Evolutionary conservation across 2,329 filamentous ascomycete genomes (phyloP).

Genomic region (Trichoderma koningii): DNA sequence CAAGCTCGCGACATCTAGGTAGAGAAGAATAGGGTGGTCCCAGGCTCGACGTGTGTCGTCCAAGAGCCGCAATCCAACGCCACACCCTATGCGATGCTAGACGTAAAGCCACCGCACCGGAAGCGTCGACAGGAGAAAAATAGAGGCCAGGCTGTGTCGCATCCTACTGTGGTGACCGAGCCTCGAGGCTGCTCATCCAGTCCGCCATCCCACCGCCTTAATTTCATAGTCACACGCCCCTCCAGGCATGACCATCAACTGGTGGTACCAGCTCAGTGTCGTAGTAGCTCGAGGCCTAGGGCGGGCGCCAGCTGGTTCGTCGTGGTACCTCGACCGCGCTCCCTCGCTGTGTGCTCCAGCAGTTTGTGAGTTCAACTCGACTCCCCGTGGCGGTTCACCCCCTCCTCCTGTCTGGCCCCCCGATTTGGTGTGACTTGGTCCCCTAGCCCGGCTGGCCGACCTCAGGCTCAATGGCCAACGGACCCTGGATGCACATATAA

Average conservation of each 20-base stretch:
- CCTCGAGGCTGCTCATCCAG: slow-evolving; percentile 5
- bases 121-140: background rate
- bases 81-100: background rate
- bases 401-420: background rate
- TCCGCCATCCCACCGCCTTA: too few relatives aligned
- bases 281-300: slow-evolving; percentile 12
- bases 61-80: slow-evolving; percentile 17
- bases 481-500: slow-evolving; percentile 49
- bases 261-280: slow-evolving; percentile 7
- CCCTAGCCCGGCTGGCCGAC: slow-evolving; percentile 13
- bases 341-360: slow-evolving; percentile 12
- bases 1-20: background rate
- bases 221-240: slow-evolving; percentile 23
- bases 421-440: slow-evolving; percentile 25
- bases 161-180: background rate
- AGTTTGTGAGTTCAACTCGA: slow-evolving; percentile 7
- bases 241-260: slow-evolving; percentile 4
- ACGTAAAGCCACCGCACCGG: background rate
- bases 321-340: slow-evolving; percentile 12
- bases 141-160: background rate
- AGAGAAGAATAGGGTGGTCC: background rate
- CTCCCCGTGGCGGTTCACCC: slow-evolving; percentile 20
- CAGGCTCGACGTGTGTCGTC: background rate
- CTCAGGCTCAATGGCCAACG: slow-evolving; percentile 18
- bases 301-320: slow-evolving; percentile 12